Evolutionary conservation across 176 grass and related monocot genomes (phyloP).

Genomic region (Rhynchospora breviuscula): DNA sequence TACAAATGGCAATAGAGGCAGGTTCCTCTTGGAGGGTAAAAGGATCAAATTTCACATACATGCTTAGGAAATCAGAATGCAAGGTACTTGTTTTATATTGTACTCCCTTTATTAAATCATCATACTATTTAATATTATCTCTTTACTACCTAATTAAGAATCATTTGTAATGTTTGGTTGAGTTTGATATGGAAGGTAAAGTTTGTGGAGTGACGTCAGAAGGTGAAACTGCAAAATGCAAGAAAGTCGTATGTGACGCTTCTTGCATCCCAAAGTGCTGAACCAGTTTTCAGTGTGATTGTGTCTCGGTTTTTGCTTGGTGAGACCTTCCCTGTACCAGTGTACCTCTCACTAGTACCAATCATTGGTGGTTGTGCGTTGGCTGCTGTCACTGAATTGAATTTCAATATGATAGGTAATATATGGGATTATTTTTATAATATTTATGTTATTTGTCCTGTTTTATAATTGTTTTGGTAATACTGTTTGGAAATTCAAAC

Average conservation of each 20-base stretch:
- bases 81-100: no score
- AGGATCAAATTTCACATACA: no score
- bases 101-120: no score
- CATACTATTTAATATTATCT: no score
- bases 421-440: conserved; percentile 19
- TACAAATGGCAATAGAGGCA: no score
- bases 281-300: conserved; percentile 90
- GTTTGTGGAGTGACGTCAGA: conserved; percentile 88
- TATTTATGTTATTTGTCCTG: neutral
- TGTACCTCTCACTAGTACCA: conserved; percentile 82
- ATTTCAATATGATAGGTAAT: conserved; percentile 91
- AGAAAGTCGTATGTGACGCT: conserved; percentile 91
- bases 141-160: neutral
- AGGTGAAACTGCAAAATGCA: conserved; percentile 95
- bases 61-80: no score
- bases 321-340: conserved; percentile 64
- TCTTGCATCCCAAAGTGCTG: conserved; percentile 76
- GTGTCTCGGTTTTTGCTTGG: conserved; percentile 77
- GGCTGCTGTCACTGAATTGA: conserved; percentile 76
- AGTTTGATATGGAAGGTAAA: conserved; percentile 93
- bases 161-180: conserved; percentile 39
- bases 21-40: no score
- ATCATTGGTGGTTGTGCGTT: conserved; percentile 89
- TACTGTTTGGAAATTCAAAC: neutral
- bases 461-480: neutral